phyloP scores from a whole-genome alignment of 2,329 filamentous ascomycete genomes.

The Nemania sp. region DNA sequence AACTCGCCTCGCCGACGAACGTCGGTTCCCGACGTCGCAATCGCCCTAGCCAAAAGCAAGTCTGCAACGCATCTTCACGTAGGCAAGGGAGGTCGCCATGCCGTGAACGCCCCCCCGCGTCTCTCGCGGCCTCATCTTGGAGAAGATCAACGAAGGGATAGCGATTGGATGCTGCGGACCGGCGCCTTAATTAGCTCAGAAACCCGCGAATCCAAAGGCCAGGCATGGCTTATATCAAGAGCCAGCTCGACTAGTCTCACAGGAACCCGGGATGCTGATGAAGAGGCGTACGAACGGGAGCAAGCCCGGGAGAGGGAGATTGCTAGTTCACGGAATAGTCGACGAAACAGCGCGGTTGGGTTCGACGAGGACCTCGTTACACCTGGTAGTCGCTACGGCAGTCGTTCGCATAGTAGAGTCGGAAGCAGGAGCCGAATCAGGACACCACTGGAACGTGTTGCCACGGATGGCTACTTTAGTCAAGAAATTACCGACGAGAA shows the following conservation, averaged over 20 bases:
- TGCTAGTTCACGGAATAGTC: conserved; percentile 53
- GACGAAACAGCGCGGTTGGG: conserved; percentile 50
- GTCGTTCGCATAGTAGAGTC: conserved; percentile 51
- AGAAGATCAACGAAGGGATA: conserved; percentile 51
- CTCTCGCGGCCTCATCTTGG: conserved; percentile 40
- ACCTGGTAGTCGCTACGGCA: conserved; percentile 53
- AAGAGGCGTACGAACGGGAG: conserved; percentile 57
- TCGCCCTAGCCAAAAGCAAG: conserved; percentile 62
- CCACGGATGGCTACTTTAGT: conserved; percentile 51
- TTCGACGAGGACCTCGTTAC: conserved; percentile 46
- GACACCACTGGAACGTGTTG: conserved; percentile 49
- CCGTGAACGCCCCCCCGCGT: conserved; percentile 33
- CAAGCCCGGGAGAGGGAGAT: conserved; percentile 55
- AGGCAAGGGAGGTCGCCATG: conserved; percentile 33
- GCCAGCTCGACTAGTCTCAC: conserved; percentile 67
- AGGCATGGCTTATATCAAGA: conserved; percentile 69
- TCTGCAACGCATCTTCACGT: conserved; percentile 60
- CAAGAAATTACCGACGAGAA: conserved; percentile 35
- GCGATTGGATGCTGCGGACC: conserved; percentile 68
- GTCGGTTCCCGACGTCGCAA: conserved; percentile 41
- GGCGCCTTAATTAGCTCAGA: conserved; percentile 66
- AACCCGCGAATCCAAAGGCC: conserved; percentile 69
- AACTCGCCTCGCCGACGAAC: conserved; percentile 50
- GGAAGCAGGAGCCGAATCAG: conserved; percentile 50
- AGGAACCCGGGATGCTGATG: conserved; percentile 55